These are phyloP conservation scores for Zopfia rhizophila DNA, from an alignment of 2,329 filamentous ascomycete species.

Conservation along the genomic window DNA sequence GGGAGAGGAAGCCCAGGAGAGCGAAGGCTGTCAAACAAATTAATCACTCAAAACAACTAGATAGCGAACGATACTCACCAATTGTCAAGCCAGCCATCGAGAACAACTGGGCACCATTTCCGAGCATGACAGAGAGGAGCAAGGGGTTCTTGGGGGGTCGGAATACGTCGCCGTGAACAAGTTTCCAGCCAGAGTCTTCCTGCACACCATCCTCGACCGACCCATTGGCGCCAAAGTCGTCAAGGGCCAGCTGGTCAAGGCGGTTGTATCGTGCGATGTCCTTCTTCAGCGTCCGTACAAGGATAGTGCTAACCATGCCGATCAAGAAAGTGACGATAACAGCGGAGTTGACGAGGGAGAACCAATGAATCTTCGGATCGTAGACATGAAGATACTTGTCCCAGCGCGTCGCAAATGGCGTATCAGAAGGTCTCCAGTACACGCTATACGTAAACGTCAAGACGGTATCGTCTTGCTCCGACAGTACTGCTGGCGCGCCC, in stretches of 20 bases:
- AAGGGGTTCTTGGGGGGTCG: constrained; percentile 84
- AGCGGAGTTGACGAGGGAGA: constrained; percentile 95
- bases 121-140: constrained; percentile 85
- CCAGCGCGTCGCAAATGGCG: constrained; percentile 96
- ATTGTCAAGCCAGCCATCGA: constrained; percentile 98
- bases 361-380: constrained; percentile 99
- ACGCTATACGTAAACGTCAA: constrained; percentile 94
- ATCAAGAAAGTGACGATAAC: constrained; percentile 93
- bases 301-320: constrained; percentile 90
- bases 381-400: constrained; percentile 98
- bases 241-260: constrained; percentile 87
- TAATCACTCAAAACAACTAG: constrained; percentile 8
- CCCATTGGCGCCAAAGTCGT: constrained; percentile 83
- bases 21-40: constrained; percentile 72
- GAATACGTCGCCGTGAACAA: constrained; percentile 98
- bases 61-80: constrained; percentile 49
- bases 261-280: constrained; percentile 98
- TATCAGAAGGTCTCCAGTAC: constrained; percentile 84
- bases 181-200: constrained; percentile 98
- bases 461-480: constrained; percentile 69
- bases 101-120: constrained; percentile 95
- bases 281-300: constrained; percentile 87
- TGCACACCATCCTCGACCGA: constrained; percentile 89
- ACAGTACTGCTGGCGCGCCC: constrained; percentile 71
- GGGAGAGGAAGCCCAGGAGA: constrained; percentile 91